Evolutionary conservation across 1,284 basidiomycete genomes (phyloP).

Genomic region (Trichosporon inkin): DNA sequence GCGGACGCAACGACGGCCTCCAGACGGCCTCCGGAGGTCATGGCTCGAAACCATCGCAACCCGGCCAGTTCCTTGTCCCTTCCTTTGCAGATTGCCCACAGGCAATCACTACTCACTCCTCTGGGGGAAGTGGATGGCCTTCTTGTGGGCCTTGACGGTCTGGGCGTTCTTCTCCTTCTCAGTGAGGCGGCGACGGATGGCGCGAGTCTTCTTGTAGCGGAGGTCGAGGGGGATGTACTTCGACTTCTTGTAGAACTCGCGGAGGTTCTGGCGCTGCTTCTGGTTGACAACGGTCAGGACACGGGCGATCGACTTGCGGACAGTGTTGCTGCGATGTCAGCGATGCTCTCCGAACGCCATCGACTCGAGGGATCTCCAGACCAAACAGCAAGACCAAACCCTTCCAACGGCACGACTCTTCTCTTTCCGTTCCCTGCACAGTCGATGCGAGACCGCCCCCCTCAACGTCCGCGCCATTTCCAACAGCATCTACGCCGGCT

Average conservation of each 20-base stretch:
- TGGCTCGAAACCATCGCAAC: no score
- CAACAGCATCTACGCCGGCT: conserved; percentile 5
- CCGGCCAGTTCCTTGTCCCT: no score
- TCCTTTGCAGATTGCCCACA: neutral
- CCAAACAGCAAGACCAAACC: neutral
- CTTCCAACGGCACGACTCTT: no score
- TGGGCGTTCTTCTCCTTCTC: conserved; percentile 76
- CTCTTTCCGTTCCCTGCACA: neutral
- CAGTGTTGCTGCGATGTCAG: conserved; percentile 65
- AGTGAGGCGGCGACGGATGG: conserved; percentile 92
- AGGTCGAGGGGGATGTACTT: conserved; percentile 88
- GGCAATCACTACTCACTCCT: conserved; percentile 43
- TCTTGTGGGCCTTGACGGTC: conserved; percentile 89
- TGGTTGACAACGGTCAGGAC: conserved; percentile 98
- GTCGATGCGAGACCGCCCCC: neutral
- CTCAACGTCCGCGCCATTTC: neutral
- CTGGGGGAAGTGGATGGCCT: conserved; percentile 83
- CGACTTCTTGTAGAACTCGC: conserved; percentile 97
- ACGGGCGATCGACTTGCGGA: conserved; percentile 98
- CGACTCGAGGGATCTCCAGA: neutral
- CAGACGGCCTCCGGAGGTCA: no score
- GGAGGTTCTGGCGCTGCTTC: conserved; percentile 94
- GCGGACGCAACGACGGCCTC: no score
- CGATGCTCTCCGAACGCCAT: conserved; percentile 6
- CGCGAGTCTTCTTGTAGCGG: conserved; percentile 96